Percentiles rank a stretch among this genome's conserved stretches.
Conservation (phyloP, 2,329 filamentous ascomycete species). For the Diaporthe sp. region DNA sequence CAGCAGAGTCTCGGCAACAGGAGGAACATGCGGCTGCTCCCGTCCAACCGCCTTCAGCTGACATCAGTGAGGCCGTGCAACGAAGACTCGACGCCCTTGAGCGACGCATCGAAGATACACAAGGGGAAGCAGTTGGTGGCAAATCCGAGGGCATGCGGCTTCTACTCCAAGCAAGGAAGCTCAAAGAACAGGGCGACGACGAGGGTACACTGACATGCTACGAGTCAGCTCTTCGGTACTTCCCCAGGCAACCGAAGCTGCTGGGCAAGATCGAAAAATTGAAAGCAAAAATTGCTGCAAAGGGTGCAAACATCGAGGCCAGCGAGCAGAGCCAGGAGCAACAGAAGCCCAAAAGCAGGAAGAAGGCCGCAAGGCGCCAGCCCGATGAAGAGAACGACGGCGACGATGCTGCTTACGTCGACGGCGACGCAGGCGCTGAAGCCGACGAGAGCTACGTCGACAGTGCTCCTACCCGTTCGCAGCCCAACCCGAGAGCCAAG, state of each 20-base stretch:
- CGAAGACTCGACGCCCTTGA: slow-evolving; percentile 87
- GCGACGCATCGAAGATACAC: slow-evolving; percentile 81
- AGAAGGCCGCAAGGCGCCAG: slow-evolving; percentile 47
- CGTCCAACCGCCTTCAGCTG: slow-evolving; percentile 45
- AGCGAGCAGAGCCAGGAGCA: not conserved
- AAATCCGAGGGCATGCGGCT: slow-evolving; percentile 87
- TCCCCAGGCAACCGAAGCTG: slow-evolving; percentile 87
- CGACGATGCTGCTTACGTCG: slow-evolving; percentile 55
- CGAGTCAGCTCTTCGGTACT: slow-evolving; percentile 85
- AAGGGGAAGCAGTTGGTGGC: slow-evolving; percentile 66
- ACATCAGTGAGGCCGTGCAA: slow-evolving; percentile 83
- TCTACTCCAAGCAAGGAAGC: slow-evolving; percentile 91
- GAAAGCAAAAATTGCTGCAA: slow-evolving; percentile 62
- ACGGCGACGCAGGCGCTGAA: slow-evolving; percentile 58
- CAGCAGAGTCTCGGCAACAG: slow-evolving; percentile 57
- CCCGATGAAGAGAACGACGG: slow-evolving; percentile 56
- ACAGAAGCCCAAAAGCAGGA: slow-evolving; percentile 13
- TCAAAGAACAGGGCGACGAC: slow-evolving; percentile 87
- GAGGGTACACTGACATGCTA: slow-evolving; percentile 86
- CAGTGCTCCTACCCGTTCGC: slow-evolving; percentile 31
- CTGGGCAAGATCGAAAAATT: slow-evolving; percentile 78
- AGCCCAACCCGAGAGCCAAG: slow-evolving; percentile 36
- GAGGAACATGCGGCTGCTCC: slow-evolving; percentile 51
- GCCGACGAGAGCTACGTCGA: slow-evolving; percentile 54
- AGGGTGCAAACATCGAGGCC: slow-evolving; percentile 31